These are phyloP conservation scores for Sodiomyces alkalinus DNA, from an alignment of 2,329 filamentous ascomycete species.

Conservation along the genomic window DNA sequence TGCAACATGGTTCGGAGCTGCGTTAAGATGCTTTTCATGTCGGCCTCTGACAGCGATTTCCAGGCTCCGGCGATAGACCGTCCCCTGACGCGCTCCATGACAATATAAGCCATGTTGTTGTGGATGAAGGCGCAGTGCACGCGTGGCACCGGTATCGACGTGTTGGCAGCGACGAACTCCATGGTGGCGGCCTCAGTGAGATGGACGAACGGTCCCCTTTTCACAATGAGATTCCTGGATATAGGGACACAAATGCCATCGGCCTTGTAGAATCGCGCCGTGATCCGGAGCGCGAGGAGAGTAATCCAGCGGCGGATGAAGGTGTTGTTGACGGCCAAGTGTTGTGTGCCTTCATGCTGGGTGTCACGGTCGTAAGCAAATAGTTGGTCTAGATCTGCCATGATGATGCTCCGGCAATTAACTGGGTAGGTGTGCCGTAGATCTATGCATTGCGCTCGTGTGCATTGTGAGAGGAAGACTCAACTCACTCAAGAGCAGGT, in stretches of 20 bases:
- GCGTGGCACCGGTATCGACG: slow-evolving; percentile 26
- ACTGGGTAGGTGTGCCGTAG: too few species aligned
- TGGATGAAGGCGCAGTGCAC: slow-evolving; percentile 24
- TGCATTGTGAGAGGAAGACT: too few species aligned
- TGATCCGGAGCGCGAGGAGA: slow-evolving; percentile 13
- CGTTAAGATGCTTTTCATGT: slow-evolving; percentile 6
- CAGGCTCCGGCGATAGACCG: slow-evolving; percentile 5
- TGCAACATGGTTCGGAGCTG: slow-evolving; percentile 11
- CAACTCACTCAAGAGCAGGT: too few species aligned
- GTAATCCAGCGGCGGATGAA: slow-evolving; percentile 10
- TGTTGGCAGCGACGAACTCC: slow-evolving; percentile 22
- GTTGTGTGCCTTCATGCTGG: slow-evolving; percentile 6
- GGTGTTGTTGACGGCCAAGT: slow-evolving; percentile 16
- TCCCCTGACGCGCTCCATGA: slow-evolving; percentile 23
- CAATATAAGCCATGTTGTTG: slow-evolving; percentile 20
- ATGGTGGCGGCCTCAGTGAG: slow-evolving; percentile 21
- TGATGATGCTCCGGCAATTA: too few species aligned
- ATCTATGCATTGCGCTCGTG: too few species aligned
- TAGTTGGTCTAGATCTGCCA: too few species aligned
- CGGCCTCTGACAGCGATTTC: slow-evolving; percentile 6
- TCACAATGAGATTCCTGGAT: slow-evolving; percentile 12
- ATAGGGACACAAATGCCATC: slow-evolving; percentile 13
- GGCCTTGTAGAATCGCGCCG: slow-evolving; percentile 11
- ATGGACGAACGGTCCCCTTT: slow-evolving; percentile 8
- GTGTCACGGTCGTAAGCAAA: too few species aligned